These are phyloP conservation scores for Hysterangium stoloniferum DNA, from an alignment of 768 basidiomycete species.

Conservation along the genomic window DNA sequence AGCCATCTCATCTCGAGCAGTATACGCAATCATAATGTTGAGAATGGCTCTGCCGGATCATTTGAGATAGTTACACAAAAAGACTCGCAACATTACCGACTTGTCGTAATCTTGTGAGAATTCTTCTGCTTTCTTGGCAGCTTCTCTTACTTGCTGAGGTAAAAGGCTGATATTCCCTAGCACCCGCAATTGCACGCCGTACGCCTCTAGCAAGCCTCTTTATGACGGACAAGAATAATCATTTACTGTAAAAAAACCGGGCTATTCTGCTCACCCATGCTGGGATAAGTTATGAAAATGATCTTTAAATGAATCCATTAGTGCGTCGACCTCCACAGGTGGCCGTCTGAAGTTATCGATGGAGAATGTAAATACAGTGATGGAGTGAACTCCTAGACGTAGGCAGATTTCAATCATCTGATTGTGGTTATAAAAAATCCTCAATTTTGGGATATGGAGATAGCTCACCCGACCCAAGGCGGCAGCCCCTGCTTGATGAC, in stretches of 20 bases:
- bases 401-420: conserved; percentile 85
- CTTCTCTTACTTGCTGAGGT: conserved; percentile 64
- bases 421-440: no score
- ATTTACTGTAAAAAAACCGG: background rate
- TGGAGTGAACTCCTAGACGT: conserved; percentile 68
- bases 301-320: conserved; percentile 79
- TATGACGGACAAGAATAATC: background rate
- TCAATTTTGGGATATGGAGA: conserved; percentile 4
- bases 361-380: conserved; percentile 95
- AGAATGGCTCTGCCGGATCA: conserved; percentile 58
- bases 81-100: conserved; percentile 32
- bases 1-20: conserved; percentile 87
- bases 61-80: background rate
- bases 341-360: conserved; percentile 95
- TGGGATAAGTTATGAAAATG: conserved; percentile 70
- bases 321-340: conserved; percentile 73
- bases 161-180: conserved; percentile 72
- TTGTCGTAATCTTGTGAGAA: conserved; percentile 66
- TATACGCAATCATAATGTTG: conserved; percentile 90
- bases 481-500: conserved; percentile 79
- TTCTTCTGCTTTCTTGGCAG: conserved; percentile 62
- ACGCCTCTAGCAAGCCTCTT: conserved; percentile 58
- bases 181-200: conserved; percentile 80
- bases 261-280: conserved; percentile 65
- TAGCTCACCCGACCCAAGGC: conserved; percentile 65